Evolutionary conservation across 371 early-diverging fungal species (phyloP).

Genomic region (Actinomortierella ambigua): DNA sequence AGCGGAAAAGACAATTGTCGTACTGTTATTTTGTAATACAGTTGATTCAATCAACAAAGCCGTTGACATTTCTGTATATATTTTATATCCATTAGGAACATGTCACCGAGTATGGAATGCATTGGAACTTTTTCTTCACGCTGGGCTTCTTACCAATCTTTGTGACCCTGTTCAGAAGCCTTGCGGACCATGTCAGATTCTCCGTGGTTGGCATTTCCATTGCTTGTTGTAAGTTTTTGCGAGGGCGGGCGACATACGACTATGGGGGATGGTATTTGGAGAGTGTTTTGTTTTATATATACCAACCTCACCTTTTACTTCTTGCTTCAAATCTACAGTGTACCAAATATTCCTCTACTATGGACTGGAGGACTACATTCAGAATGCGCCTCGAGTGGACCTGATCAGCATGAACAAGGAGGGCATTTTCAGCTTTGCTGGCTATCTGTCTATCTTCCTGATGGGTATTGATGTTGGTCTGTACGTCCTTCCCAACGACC

Average conservation of each 20-base stretch:
- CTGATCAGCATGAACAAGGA: constrained; percentile 91
- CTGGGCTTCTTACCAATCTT: constrained; percentile 85
- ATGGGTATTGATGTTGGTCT: constrained; percentile 71
- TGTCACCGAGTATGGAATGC: constrained; percentile 94
- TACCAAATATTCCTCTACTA: constrained; percentile 62
- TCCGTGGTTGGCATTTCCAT: constrained; percentile 53
- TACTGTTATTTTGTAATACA: too few species aligned
- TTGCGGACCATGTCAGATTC: constrained; percentile 49
- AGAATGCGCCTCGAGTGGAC: constrained; percentile 75
- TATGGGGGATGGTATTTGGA: too few species aligned
- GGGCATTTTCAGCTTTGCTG: constrained; percentile 84
- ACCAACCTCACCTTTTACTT: not conserved
- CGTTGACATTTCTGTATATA: constrained; percentile 14
- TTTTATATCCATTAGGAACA: constrained; percentile 74
- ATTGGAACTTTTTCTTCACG: constrained; percentile 99
- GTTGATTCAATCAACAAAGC: too few species aligned
- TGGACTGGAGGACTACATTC: constrained; percentile 77
- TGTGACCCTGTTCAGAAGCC: constrained; percentile 59
- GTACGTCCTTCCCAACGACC: constrained; percentile 56
- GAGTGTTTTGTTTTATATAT: not conserved
- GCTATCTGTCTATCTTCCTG: constrained; percentile 84
- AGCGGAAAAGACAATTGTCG: too few species aligned
- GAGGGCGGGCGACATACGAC: too few species aligned
- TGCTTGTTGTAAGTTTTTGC: constrained; percentile 54
- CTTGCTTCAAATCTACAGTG: constrained; percentile 20